These are phyloP conservation scores for Trypanosoma rangeli DNA, from an alignment of 208 protist genomes.

Conservation along the genomic window DNA sequence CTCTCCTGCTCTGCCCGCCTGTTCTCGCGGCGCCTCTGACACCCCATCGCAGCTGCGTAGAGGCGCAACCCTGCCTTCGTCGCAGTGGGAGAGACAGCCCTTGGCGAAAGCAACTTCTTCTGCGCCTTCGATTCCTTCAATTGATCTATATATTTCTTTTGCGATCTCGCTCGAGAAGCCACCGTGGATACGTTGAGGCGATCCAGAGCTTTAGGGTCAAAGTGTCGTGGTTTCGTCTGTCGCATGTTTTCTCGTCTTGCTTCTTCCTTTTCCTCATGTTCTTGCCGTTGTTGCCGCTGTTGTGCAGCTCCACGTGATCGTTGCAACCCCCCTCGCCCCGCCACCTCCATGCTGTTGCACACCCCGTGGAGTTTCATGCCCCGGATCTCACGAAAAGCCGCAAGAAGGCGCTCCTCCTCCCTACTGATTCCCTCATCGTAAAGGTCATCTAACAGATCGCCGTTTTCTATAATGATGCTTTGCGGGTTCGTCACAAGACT, in stretches of 20 bases:
- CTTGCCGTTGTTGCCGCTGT: neutral
- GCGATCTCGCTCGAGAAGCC: slow-evolving; percentile 34
- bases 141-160: slow-evolving; percentile 58
- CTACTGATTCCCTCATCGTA: neutral
- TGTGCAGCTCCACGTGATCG: neutral
- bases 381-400: neutral
- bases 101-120: slow-evolving; percentile 4
- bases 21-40: slow-evolving; percentile 13
- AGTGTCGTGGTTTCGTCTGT: slow-evolving; percentile 20
- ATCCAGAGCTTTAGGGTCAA: slow-evolving; percentile 29
- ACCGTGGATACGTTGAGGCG: slow-evolving; percentile 46
- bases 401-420: slow-evolving; percentile 32
- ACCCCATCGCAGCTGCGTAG: slow-evolving; percentile 35
- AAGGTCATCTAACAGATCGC: slow-evolving; percentile 9
- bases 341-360: neutral
- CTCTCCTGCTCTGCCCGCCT: slow-evolving; percentile 29
- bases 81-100: slow-evolving; percentile 36
- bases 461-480: slow-evolving; percentile 34
- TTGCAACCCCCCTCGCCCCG: neutral
- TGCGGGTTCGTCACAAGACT: slow-evolving; percentile 48
- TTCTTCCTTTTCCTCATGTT: neutral
- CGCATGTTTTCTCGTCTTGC: too few relatives aligned
- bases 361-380: neutral
- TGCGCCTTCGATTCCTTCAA: slow-evolving; percentile 34
- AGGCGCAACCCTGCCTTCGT: slow-evolving; percentile 55